Conservation (phyloP, 2,329 filamentous ascomycete species). For the Conoideocrella luteorostrata region DNA sequence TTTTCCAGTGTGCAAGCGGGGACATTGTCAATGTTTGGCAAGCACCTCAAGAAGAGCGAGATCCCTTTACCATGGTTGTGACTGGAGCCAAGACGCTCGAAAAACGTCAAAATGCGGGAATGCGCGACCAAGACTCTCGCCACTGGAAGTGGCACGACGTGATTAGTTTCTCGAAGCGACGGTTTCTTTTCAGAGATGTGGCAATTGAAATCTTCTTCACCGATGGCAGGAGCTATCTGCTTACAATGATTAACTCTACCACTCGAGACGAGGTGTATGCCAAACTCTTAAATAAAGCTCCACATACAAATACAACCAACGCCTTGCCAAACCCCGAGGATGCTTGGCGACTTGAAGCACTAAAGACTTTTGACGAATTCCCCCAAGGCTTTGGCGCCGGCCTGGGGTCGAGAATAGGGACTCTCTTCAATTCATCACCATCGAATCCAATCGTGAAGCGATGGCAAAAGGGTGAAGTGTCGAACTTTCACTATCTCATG, state of each 20-base stretch:
- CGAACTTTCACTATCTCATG: slow-evolving; percentile 99
- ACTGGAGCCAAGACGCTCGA: slow-evolving; percentile 56
- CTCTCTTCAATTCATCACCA: slow-evolving; percentile 77
- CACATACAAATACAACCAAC: slow-evolving; percentile 66
- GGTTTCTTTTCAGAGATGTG: slow-evolving; percentile 92
- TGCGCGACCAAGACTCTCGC: slow-evolving; percentile 69
- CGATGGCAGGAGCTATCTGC: slow-evolving; percentile 87
- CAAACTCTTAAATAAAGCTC: slow-evolving; percentile 71
- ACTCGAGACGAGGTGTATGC: slow-evolving; percentile 74
- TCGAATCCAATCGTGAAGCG: slow-evolving; percentile 80
- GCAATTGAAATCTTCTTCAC: slow-evolving; percentile 97
- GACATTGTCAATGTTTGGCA: slow-evolving; percentile 97
- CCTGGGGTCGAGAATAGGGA: slow-evolving; percentile 84
- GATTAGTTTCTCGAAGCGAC: slow-evolving; percentile 89
- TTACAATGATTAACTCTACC: slow-evolving; percentile 71
- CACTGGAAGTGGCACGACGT: slow-evolving; percentile 94
- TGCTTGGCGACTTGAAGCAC: slow-evolving; percentile 81
- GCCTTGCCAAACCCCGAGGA: slow-evolving; percentile 75
- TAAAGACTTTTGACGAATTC: slow-evolving; percentile 59
- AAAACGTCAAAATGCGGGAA: slow-evolving; percentile 52
- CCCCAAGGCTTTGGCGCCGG: slow-evolving; percentile 65
- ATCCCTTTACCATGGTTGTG: slow-evolving; percentile 93
- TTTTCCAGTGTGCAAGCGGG: slow-evolving; percentile 89
- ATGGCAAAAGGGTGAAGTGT: slow-evolving; percentile 92
- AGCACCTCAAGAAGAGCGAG: slow-evolving; percentile 83